Evolutionary conservation across 2,329 filamentous ascomycete genomes (phyloP).

Genomic region (Aspergillus sclerotialis): DNA sequence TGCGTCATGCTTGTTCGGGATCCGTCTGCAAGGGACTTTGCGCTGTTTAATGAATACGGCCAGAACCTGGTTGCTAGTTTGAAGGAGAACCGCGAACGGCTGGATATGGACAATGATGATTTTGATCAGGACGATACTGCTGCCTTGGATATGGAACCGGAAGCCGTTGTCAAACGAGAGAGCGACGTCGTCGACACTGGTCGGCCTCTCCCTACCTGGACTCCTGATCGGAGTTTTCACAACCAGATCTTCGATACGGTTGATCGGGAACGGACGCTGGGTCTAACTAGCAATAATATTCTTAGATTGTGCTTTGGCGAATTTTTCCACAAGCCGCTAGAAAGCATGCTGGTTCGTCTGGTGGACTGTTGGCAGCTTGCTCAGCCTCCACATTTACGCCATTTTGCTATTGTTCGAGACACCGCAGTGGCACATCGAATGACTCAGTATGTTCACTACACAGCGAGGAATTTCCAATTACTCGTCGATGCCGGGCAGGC

Average conservation of each 20-base stretch:
- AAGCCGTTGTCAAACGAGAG: constrained; percentile 14
- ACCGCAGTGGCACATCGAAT: constrained; percentile 41
- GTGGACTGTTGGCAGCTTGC: constrained; percentile 51
- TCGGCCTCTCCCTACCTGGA: constrained; percentile 47
- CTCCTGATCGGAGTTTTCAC: constrained; percentile 43
- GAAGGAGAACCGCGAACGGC: constrained; percentile 21
- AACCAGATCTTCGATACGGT: constrained; percentile 49
- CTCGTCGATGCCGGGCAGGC: constrained; percentile 45
- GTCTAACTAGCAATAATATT: constrained; percentile 41
- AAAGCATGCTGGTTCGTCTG: constrained; percentile 46
- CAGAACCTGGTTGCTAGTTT: constrained; percentile 18
- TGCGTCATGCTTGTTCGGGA: constrained; percentile 39
- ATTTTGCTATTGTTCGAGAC: constrained; percentile 51
- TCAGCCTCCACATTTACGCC: constrained; percentile 52
- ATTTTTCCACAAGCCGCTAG: constrained; percentile 49
- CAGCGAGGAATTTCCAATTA: constrained; percentile 45
- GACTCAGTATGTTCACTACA: constrained; percentile 50
- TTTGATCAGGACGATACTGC: constrained; percentile 18
- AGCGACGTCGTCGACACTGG: constrained; percentile 22
- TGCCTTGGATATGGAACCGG: constrained; percentile 8
- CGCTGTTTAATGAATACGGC: constrained; percentile 33
- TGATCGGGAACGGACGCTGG: constrained; percentile 39
- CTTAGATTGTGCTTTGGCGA: constrained; percentile 39
- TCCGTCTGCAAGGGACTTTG: constrained; percentile 31
- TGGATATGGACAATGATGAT: constrained; percentile 36